Evolutionary conservation across 2,329 filamentous ascomycete species (phyloP).

Genomic region (Talaromyces sp.): DNA sequence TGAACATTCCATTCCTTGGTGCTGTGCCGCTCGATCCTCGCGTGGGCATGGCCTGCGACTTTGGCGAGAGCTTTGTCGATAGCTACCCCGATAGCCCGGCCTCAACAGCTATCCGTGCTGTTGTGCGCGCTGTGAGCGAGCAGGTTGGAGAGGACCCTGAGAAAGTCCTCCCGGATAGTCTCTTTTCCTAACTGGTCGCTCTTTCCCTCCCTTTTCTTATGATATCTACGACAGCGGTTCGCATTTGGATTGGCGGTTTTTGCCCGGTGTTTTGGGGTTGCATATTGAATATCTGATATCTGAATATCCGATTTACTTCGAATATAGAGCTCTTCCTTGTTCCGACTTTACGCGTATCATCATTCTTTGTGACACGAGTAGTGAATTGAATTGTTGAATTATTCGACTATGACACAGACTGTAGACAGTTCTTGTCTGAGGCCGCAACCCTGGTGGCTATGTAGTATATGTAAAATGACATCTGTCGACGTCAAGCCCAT

Average conservation of each 20-base stretch:
- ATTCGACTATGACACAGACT: background rate
- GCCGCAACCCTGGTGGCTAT: background rate
- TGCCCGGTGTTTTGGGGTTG: background rate
- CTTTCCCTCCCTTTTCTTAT: background rate
- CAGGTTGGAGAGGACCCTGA: constrained; percentile 62
- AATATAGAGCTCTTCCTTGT: background rate
- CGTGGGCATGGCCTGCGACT: constrained; percentile 95
- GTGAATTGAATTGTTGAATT: background rate
- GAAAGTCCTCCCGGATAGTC: constrained; percentile 36
- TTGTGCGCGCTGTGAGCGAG: constrained; percentile 68
- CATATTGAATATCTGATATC: background rate
- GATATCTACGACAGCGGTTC: background rate
- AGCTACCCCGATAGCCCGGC: constrained; percentile 90
- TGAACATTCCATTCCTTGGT: constrained; percentile 82
- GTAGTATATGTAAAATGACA: background rate
- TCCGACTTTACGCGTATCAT: background rate
- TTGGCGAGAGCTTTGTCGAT: constrained; percentile 95
- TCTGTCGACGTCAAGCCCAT: background rate
- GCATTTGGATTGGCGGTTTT: background rate
- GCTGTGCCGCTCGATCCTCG: constrained; percentile 86
- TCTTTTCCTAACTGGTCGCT: background rate
- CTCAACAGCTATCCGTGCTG: constrained; percentile 71
- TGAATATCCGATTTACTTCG: background rate
- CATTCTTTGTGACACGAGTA: background rate
- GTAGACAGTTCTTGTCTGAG: background rate